Evolutionary conservation across 164 flowering plant genomes (phyloP), one percentile per base, ranked within the genome.

Genomic region (Vitis rupestris): DNA sequence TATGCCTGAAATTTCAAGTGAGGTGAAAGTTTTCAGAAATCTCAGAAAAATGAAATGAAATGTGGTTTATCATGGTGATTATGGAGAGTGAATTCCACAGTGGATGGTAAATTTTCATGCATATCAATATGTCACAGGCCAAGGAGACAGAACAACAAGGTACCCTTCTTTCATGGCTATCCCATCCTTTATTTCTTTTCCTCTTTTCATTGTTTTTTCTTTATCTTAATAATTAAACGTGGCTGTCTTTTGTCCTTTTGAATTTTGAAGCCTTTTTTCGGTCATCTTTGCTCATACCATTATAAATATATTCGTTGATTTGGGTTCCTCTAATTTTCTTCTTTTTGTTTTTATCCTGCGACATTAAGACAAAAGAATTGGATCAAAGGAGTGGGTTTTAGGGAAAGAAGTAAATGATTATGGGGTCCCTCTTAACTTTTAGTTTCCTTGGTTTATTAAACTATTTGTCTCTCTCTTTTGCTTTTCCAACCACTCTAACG

Each of bases 131-230:
- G 87, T 79, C 65, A 60, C 17, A 58, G 48, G 50, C 60, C 48
- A 56, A 56, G 87, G 82, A 75, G 87, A 83, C 87, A 80, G 16
- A 53, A 70, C 61, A 78, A 73, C 85, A 83, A 74, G 82, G 62
- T 16, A 53, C 63, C 74, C 78, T 31, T 69, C 81, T 69, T 79
- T 80, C 75, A 63, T 75, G 77, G 75, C 64, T 65, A 67, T 72
- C 73, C 70, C 67, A 75, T 75, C 66, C 65, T 56, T 30, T 44
- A 23, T 62, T 70, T 37, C n/a, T 63, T 52, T 58, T 29, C 16
- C 56, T 12, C 53, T 55, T 50, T 68, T 23, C 44, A 23, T 63
- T 63, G 30, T 54, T 16, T 58, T 19, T 31, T 56, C 30, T 27
- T 13, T 61, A 44, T 56, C 11, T 15, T 66, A 37, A 29, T 63